A percentile compares a stretch with the other conserved stretches of the same genome.
These are phyloP conservation scores for Phyllostachys edulis DNA, from an alignment of 176 grass and related monocot genomes.

Conservation along the genomic window DNA sequence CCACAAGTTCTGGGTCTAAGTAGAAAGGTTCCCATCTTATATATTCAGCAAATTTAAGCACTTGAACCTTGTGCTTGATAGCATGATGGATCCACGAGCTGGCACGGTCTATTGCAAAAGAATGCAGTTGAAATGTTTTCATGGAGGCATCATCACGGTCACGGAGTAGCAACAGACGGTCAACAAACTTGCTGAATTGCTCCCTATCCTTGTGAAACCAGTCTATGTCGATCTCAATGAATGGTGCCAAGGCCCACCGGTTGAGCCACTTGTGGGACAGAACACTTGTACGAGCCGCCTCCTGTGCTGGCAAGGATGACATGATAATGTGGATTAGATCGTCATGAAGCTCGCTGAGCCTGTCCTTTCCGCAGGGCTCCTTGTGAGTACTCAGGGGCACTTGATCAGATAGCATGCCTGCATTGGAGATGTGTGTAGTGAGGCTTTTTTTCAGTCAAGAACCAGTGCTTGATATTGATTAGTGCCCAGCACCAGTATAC, in stretches of 20 bases:
- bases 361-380: not conserved
- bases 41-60: not conserved
- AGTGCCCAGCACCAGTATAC: not conserved
- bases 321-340: not conserved
- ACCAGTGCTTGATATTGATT: not conserved
- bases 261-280: not conserved
- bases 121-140: not conserved
- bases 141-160: not conserved
- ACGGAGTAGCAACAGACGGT: not conserved
- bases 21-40: not conserved
- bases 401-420: not conserved
- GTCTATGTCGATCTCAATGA: not conserved
- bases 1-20: not conserved
- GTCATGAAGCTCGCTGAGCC: not conserved
- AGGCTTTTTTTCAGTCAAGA: not conserved
- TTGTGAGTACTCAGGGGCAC: not conserved
- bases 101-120: not conserved
- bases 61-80: constrained; percentile 8
- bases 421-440: not conserved
- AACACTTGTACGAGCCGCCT: not conserved
- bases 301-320: not conserved
- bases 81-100: not conserved
- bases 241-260: not conserved
- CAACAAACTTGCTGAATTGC: not conserved
- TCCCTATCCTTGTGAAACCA: not conserved